These are phyloP conservation scores for Trichoderma gamsii DNA, from an alignment of 495 filamentous ascomycete genomes.

Conservation along the genomic window DNA sequence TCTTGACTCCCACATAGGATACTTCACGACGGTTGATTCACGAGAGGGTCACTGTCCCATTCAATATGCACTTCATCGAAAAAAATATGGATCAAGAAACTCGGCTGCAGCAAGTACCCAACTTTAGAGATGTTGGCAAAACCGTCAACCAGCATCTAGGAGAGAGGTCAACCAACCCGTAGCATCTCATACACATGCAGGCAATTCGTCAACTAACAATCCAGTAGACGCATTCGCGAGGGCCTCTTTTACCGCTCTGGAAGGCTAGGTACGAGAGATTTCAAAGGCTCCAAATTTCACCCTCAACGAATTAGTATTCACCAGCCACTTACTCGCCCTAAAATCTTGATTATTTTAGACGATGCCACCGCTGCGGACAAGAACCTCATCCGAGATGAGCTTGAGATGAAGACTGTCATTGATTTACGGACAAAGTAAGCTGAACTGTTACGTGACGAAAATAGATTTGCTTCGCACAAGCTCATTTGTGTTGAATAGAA, in stretches of 20 bases:
- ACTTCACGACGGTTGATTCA: background rate
- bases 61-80: background rate
- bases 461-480: background rate
- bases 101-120: conserved; percentile 25
- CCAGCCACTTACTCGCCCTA: background rate
- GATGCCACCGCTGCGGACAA: conserved; percentile 63
- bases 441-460: background rate
- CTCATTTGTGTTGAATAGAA: conserved; percentile 30
- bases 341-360: conserved; percentile 43
- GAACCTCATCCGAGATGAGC: conserved; percentile 50
- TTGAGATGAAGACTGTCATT: conserved; percentile 62
- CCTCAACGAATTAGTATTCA: background rate
- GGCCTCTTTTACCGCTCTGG: conserved; percentile 70
- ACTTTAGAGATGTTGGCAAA: conserved; percentile 80
- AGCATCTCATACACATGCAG: background rate
- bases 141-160: conserved; percentile 58
- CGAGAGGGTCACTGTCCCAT: background rate
- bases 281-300: background rate
- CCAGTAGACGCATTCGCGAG: conserved; percentile 28
- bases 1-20: no score
- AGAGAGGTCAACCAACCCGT: conserved; percentile 40
- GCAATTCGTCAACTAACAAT: background rate
- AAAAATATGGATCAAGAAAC: background rate
- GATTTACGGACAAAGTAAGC: conserved; percentile 69
- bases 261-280: conserved; percentile 48